Evolutionary conservation across 495 filamentous ascomycete genomes (phyloP).

Genomic region (Usnea hakonensis): DNA sequence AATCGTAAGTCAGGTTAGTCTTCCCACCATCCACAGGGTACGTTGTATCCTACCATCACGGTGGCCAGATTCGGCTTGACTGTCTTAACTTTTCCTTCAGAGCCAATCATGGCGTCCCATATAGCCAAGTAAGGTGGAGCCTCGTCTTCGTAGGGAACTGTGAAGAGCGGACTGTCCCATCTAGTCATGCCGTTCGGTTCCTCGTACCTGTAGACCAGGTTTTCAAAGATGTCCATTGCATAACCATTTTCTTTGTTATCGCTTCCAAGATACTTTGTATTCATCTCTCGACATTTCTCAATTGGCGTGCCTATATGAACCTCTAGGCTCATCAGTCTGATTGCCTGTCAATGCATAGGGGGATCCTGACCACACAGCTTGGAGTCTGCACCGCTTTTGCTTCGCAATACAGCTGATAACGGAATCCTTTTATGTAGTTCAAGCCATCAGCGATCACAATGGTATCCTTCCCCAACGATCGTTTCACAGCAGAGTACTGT

Average conservation of each 20-base stretch:
- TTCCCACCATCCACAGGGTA: neutral
- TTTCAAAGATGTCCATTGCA: constrained; percentile 64
- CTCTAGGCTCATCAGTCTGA: constrained; percentile 30
- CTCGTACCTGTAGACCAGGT: constrained; percentile 90
- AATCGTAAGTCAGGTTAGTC: constrained; percentile 1
- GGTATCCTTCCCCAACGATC: constrained; percentile 65
- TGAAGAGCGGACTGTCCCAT: constrained; percentile 94
- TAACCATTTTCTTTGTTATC: constrained; percentile 29
- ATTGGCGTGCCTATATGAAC: constrained; percentile 72
- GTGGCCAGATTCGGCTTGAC: constrained; percentile 78
- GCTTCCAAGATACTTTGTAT: constrained; percentile 37
- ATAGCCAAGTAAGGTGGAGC: constrained; percentile 59
- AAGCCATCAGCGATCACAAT: constrained; percentile 84
- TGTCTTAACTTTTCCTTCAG: constrained; percentile 30
- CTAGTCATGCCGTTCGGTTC: constrained; percentile 91
- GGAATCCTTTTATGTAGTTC: constrained; percentile 97
- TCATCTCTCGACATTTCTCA: constrained; percentile 58
- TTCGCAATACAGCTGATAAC: constrained; percentile 94
- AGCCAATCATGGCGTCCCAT: constrained; percentile 66
- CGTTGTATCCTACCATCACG: constrained; percentile 45
- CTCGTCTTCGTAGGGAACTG: constrained; percentile 71
- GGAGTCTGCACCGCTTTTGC: constrained; percentile 78
- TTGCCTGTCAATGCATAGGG: neutral
- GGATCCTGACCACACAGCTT: constrained; percentile 61
- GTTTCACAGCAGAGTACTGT: constrained; percentile 77